Conservation (phyloP, 768 basidiomycete species). For the Rossbeevera mucosa region DNA sequence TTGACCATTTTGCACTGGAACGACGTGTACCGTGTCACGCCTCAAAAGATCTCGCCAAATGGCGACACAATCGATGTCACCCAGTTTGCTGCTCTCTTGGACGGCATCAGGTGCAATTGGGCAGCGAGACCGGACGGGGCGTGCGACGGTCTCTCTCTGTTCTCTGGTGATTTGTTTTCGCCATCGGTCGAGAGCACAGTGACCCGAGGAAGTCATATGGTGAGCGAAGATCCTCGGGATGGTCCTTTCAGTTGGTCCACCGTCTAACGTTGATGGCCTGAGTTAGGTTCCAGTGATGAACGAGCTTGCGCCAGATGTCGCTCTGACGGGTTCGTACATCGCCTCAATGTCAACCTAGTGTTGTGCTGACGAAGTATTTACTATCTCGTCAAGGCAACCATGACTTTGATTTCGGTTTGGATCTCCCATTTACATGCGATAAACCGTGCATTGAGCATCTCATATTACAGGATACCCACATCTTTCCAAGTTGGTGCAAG, state of each 20-base stretch:
- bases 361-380: slow-evolving; percentile 10
- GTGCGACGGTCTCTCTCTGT: slow-evolving; percentile 72
- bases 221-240: slow-evolving; percentile 26
- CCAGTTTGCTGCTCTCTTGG: slow-evolving; percentile 73
- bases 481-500: slow-evolving; percentile 60
- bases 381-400: no score
- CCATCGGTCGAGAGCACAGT: slow-evolving; percentile 85
- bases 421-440: not conserved
- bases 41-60: slow-evolving; percentile 58
- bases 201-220: slow-evolving; percentile 90
- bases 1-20: slow-evolving; percentile 66
- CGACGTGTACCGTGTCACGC: slow-evolving; percentile 77
- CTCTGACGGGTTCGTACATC: slow-evolving; percentile 62
- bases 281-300: slow-evolving; percentile 84
- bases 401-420: slow-evolving; percentile 82
- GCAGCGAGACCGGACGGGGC: slow-evolving; percentile 40
- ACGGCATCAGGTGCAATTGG: slow-evolving; percentile 61
- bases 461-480: slow-evolving; percentile 52
- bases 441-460: not conserved
- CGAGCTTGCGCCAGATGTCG: slow-evolving; percentile 69
- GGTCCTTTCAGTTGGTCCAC: not conserved
- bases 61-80: slow-evolving; percentile 76
- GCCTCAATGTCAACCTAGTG: not conserved
- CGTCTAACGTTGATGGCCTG: not conserved
- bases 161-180: slow-evolving; percentile 87